Base-by-base conservation (phyloP, 805 yeast genomes). In the Nakazawaea siamensis region DNA sequence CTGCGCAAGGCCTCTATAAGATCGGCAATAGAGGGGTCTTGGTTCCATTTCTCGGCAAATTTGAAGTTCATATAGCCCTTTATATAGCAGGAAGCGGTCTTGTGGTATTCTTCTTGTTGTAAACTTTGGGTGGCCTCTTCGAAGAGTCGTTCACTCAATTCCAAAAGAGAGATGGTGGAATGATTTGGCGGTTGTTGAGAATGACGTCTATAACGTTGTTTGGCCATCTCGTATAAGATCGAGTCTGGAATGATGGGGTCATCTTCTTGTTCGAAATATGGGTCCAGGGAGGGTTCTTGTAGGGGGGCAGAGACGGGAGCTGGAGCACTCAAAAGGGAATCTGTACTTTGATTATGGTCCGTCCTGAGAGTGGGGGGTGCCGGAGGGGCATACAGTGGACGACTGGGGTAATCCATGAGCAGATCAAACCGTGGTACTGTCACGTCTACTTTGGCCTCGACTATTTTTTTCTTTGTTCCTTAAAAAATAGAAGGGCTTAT, bases 11-110 rank as follows among this genome's bases (percentile, higher is more conserved):
- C 14, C 10, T n/a, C 18, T 17, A 35, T 35, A 8, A 26, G 9
- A 16, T 35, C 38, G n/a, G 34, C 38, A n/a, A 23, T 29, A 2
- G 38, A 35, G 5, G 38, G 38, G 24, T 35, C 31, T 17, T 18
- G 18, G 27, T 35, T 35, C 31, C 29, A 23, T 9, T n/a, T 29
- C 11, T 30, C 38, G 16, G 38, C 29, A 17, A 25, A 30, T 18
- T 30, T 35, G 31, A 35, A 35, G 2, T 26, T 14, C 4, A 24
- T 30, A 21, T 19, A 35, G 8, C 38, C 38, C 26, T 35, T 26
- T 9, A 35, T 26, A 15, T 25, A 35, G n/a, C 13, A 3, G 15
- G 18, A 4, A 12, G 38, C 38, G 11, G 38, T n/a, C n/a, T 30
- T 18, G 11, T 35, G 19, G 27, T 30, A 35, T 9, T 14, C 2